Evolutionary conservation across 169 alveolate species (phyloP).

Genomic region (Condylostoma magnum): DNA sequence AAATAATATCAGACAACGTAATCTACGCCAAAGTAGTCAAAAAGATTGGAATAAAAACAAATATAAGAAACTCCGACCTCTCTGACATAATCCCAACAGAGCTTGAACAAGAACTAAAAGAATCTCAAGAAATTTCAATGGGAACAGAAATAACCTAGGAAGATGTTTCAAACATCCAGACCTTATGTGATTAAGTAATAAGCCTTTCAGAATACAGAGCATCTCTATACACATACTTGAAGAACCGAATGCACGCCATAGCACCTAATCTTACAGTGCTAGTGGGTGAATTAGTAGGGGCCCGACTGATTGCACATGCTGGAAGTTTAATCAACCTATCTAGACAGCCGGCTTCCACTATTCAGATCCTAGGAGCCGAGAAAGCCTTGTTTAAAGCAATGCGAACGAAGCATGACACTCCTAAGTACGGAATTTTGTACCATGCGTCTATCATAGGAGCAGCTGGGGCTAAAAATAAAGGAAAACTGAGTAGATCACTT

Average conservation of each 20-base stretch:
- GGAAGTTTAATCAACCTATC: constrained; percentile 98
- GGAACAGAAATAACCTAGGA: constrained; percentile 98
- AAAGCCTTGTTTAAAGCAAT: constrained; percentile 99
- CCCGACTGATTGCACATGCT: constrained; percentile 99
- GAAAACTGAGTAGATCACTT: constrained; percentile 96
- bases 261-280: constrained; percentile 98
- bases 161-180: constrained; percentile 92
- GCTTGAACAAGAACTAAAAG: constrained; percentile 93
- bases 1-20: constrained; percentile 92
- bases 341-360: constrained; percentile 99
- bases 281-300: constrained; percentile 99
- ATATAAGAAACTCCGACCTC: constrained; percentile 73
- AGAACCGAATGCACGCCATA: constrained; percentile 97
- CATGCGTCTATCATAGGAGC: constrained; percentile 99
- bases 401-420: constrained; percentile 97
- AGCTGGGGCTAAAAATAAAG: constrained; percentile 97
- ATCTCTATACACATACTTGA: constrained; percentile 92
- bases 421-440: constrained; percentile 99
- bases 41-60: constrained; percentile 87
- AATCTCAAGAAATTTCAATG: constrained; percentile 99
- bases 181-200: constrained; percentile 93
- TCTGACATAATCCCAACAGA: constrained; percentile 89
- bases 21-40: constrained; percentile 91
- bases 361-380: constrained; percentile 98
- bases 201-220: constrained; percentile 95